A percentile compares a stretch with the other conserved stretches of the same genome.
Evolutionary conservation across 148 eudicot genomes (phyloP).

Genomic region (Drosera capensis): DNA sequence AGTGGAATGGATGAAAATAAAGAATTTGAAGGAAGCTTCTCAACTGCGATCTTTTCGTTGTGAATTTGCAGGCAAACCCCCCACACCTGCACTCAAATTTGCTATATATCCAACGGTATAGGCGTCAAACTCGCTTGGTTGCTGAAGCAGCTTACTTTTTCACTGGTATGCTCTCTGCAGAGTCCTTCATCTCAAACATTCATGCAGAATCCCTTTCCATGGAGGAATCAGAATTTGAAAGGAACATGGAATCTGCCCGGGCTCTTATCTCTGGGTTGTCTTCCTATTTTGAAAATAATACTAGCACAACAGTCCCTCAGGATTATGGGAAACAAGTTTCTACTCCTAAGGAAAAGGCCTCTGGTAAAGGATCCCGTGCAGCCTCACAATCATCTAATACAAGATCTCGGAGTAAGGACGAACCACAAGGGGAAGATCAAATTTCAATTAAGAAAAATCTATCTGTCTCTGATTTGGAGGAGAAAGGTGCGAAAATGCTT

Average conservation of each 20-base stretch:
- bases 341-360: constrained; percentile 18
- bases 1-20: too few relatives aligned
- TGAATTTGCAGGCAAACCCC: constrained; percentile 80
- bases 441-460: constrained; percentile 21
- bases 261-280: constrained; percentile 54
- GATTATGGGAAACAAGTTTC: constrained; percentile 19
- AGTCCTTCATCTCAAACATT: constrained; percentile 59
- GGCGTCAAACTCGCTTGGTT: constrained; percentile 71
- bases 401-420: too few relatives aligned
- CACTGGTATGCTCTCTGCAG: constrained; percentile 94
- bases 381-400: too few relatives aligned
- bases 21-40: too few relatives aligned
- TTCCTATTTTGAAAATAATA: constrained; percentile 22
- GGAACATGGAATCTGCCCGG: constrained; percentile 75
- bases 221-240: constrained; percentile 72
- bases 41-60: too few relatives aligned
- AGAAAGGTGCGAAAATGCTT: constrained; percentile 59
- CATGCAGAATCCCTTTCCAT: constrained; percentile 75
- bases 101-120: constrained; percentile 75
- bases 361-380: too few relatives aligned
- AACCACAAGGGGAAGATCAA: too few relatives aligned
- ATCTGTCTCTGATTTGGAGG: constrained; percentile 71
- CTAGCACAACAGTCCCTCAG: constrained; percentile 15
- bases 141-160: constrained; percentile 87
- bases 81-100: constrained; percentile 87